Percentiles rank a stretch among this genome's conserved stretches.
phyloP scores from a whole-genome alignment of 768 basidiomycete species.

The Suillus ampliporus region DNA sequence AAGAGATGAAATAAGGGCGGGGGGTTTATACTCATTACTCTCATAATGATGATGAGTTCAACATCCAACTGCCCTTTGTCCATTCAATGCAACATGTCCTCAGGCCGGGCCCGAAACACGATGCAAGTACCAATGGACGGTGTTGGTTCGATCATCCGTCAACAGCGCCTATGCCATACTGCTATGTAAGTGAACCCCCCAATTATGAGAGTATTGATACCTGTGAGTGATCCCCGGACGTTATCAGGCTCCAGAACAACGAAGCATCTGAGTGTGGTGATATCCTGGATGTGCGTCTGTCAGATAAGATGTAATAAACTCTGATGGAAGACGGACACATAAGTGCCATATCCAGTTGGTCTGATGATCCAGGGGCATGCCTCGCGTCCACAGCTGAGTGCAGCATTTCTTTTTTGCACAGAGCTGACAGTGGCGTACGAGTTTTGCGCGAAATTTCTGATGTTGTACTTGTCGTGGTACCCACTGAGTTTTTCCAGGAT shows the following conservation, averaged over 20 bases:
- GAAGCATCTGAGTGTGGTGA: constrained; percentile 5
- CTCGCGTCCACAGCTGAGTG: neutral
- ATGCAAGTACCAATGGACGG: constrained; percentile 12
- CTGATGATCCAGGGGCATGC: constrained; percentile 1
- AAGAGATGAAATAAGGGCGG: neutral
- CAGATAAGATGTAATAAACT: neutral
- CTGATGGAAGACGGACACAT: constrained; percentile 7
- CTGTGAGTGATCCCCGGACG: neutral
- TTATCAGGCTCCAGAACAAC: neutral
- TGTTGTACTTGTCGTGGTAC: constrained; percentile 8
- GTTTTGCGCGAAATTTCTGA: constrained; percentile 4
- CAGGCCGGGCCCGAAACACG: constrained; percentile 7
- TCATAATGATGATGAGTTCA: neutral
- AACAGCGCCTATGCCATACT: neutral
- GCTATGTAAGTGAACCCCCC: neutral
- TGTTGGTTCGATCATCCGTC: constrained; percentile 1
- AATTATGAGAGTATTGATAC: neutral
- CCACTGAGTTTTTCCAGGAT: constrained; percentile 9
- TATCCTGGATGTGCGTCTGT: constrained; percentile 1
- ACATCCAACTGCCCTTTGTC: neutral
- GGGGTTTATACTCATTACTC: neutral
- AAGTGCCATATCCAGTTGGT: constrained; percentile 6
- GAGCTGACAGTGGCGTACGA: neutral
- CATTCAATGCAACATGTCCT: neutral
- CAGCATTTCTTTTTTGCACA: neutral